Evolutionary conservation across 2,329 filamentous ascomycete genomes (phyloP), one percentile per base, ranked within the genome.

Genomic region (Trichoderma sp.): DNA sequence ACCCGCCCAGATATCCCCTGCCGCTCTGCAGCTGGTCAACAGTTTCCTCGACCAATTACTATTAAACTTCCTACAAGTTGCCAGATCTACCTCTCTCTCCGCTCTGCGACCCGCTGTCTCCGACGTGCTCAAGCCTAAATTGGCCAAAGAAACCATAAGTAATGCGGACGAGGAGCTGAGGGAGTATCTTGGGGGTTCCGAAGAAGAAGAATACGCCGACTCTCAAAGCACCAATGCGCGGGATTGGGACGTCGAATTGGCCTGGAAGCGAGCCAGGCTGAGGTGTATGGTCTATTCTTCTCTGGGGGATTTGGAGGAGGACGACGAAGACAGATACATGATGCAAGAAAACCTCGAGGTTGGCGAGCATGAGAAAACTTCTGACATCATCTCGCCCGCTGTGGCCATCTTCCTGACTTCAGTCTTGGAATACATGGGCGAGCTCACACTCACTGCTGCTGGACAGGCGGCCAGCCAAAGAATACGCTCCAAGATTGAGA

Each of bases 251-350:
- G 82, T 97, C n/a, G 92, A 97, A 76, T 84, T 94, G 67, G 90
- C 94, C 19, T 99, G 95, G 94, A 97, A 96, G 81, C 87, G 95
- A 72, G 95, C 94, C 0, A 89, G 95, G 65, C 81, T 99, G 74
- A 89, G 95, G 69, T 97, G 95, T 78, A 99, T 99, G 95, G 94
- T 99, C 25, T 98, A 98, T 78, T 98, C 94, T 9, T 94, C 95
- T 9, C 83, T 99, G 7, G 95, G 95, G 53, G 94, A 99, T 76
- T 89, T 99, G 86, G 96, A 99, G 78, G 95, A 99, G 80, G 94
- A 98, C 72, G 95, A 99, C 72, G 95, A 98, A 78, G 94, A 97
- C 75, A 88, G 89, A 60, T 92, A 92, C 75, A 91, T 96, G 76
- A 89, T 93, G 71, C 89, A 93, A 73, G 93, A 95, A 67, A 87